Base-by-base conservation (phyloP, 345 rosid species). In the Anastatica hierochuntica region DNA sequence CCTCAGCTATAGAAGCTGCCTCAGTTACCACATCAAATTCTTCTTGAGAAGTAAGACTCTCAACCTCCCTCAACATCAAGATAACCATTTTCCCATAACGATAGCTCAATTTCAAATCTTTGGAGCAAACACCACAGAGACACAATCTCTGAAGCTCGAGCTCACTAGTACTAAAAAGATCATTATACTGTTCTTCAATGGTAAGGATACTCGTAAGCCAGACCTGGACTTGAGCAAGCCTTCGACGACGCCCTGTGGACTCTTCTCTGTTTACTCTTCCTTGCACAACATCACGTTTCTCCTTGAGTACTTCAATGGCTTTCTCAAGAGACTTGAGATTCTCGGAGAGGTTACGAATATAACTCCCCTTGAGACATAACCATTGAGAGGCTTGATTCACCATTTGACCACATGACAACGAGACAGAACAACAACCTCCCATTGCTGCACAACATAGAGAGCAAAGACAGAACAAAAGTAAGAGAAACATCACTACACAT, bases 1-100 rank as follows among this genome's bases (percentile, higher is more conserved):
- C 26, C 27, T 8, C 31, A 14, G 56, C 35, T 14, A 19, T 5
- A 1, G 16, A 5, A 50, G 42, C 7, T 7, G 10, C n/a, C n/a
- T 11, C 23, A 30, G 67, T 61, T 21, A 68, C 35, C 18, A 7
- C 33, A 7, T 24, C 11, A 12, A 68, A 68, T 30, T 0, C 24
- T 20, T 66, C 58, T 5, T 11, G 7, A 4, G 15, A 21, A 27
- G 1, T 48, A 0, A 47, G 56, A 41, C 41, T 13, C 1, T 29
- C 11, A 21, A 68, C 65, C 5, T 13, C 23, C 1, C 40, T 13
- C 19, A 54, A 39, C 57, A 16, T 41, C 38, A 2, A 3, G 4
- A 26, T 36, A 4, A 48, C 58, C 1, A 7, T 24, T 36, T 37
- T 14, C 4, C 67, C 67, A 4, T 46, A 68, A 1, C 10, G 8